These are phyloP conservation scores for Epichloe baconii DNA, from an alignment of 2,329 filamentous ascomycete genomes.

Conservation along the genomic window DNA sequence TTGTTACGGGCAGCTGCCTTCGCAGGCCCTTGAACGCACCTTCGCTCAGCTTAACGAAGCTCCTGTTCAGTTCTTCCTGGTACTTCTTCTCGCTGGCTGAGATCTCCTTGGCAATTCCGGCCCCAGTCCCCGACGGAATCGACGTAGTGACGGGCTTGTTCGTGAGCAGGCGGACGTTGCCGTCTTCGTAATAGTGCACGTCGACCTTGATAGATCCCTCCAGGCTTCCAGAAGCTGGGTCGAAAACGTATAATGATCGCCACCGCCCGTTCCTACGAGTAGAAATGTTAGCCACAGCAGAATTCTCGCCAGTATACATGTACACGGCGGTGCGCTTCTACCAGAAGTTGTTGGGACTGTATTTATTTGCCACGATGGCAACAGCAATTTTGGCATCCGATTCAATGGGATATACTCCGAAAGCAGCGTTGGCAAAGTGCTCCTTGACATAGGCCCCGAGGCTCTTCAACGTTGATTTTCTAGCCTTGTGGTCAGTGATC, in stretches of 20 bases:
- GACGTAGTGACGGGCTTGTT: slow-evolving; percentile 57
- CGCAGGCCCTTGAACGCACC: slow-evolving; percentile 89
- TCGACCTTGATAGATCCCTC: slow-evolving; percentile 81
- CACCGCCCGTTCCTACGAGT: slow-evolving; percentile 76
- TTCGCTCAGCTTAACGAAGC: slow-evolving; percentile 79
- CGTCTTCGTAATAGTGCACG: slow-evolving; percentile 99
- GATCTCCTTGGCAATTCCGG: slow-evolving; percentile 65
- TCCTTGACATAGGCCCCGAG: slow-evolving; percentile 66
- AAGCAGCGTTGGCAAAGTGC: slow-evolving; percentile 73
- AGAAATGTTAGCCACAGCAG: not conserved
- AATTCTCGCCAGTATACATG: not conserved
- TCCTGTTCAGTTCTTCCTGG: slow-evolving; percentile 88
- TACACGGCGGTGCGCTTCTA: slow-evolving; percentile 23
- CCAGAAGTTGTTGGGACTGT: slow-evolving; percentile 98
- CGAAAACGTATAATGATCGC: slow-evolving; percentile 75
- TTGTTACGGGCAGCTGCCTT: slow-evolving; percentile 86
- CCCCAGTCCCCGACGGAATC: slow-evolving; percentile 48
- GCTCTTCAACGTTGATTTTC: slow-evolving; percentile 72
- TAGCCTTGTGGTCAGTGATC: slow-evolving; percentile 21
- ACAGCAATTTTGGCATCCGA: slow-evolving; percentile 66
- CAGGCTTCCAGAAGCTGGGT: slow-evolving; percentile 53
- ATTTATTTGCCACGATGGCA: slow-evolving; percentile 86
- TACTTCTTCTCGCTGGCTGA: slow-evolving; percentile 76
- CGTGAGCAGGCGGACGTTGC: slow-evolving; percentile 89
- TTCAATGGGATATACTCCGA: slow-evolving; percentile 71